phyloP scores from a whole-genome alignment of 805 yeast species.

The Ogataea nitratoaversa region DNA sequence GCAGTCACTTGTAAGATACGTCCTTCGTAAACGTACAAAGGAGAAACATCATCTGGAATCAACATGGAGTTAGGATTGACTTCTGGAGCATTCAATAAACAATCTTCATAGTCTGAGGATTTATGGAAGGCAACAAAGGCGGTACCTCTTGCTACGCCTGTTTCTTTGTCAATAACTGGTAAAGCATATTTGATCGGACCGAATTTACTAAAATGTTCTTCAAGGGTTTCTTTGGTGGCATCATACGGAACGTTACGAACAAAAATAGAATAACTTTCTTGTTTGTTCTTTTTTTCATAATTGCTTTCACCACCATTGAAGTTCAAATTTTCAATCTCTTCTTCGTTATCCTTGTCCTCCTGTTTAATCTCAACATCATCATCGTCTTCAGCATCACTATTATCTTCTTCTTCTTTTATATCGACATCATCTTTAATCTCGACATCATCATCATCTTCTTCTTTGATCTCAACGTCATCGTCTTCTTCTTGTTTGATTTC shows the following conservation, averaged over 20 bases:
- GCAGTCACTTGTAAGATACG: constrained; percentile 80
- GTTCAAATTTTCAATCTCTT: background rate
- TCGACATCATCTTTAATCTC: constrained; percentile 30
- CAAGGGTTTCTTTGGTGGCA: constrained; percentile 75
- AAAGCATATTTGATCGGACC: constrained; percentile 90
- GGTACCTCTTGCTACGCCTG: constrained; percentile 88
- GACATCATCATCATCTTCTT: constrained; percentile 30
- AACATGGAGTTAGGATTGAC: constrained; percentile 56
- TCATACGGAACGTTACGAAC: constrained; percentile 94
- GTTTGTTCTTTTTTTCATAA: constrained; percentile 45
- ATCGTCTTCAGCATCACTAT: constrained; percentile 25
- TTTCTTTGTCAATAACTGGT: constrained; percentile 82
- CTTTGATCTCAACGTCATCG: constrained; percentile 33
- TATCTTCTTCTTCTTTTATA: constrained; percentile 26
- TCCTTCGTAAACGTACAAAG: constrained; percentile 87
- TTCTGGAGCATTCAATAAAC: constrained; percentile 77
- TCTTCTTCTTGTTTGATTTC: constrained; percentile 32
- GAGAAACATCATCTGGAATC: constrained; percentile 88
- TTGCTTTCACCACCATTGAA: constrained; percentile 18
- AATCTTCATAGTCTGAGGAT: constrained; percentile 58
- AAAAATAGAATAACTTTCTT: constrained; percentile 71
- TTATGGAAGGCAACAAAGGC: constrained; percentile 86
- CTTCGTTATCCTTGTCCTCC: constrained; percentile 18
- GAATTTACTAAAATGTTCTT: constrained; percentile 74
- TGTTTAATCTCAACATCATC: constrained; percentile 26